Conservation (phyloP, 306 rosid genomes). For the Fragaria iinumae region DNA sequence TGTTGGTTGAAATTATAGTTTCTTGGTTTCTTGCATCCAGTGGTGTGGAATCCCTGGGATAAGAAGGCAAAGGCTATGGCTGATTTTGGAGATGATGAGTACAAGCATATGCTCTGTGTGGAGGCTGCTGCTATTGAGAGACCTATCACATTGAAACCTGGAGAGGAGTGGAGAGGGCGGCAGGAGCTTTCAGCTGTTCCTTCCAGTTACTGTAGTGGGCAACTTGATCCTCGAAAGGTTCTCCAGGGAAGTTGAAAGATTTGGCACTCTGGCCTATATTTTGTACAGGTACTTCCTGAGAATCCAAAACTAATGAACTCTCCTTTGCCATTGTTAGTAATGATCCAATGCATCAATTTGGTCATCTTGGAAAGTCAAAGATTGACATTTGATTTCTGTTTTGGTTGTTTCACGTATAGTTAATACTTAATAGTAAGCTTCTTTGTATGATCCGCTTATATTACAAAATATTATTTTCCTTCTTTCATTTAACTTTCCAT, state of each 20-base stretch:
- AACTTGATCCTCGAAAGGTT: constrained; percentile 88
- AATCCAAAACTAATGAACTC: constrained; percentile 7
- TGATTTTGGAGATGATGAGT: constrained; percentile 98
- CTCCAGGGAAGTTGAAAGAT: constrained; percentile 61
- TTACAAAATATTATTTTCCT: background rate
- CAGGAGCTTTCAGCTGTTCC: constrained; percentile 94
- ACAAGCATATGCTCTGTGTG: constrained; percentile 90
- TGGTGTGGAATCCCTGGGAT: constrained; percentile 99
- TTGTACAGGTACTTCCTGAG: constrained; percentile 60
- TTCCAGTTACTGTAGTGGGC: constrained; percentile 97
- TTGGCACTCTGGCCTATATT: constrained; percentile 43
- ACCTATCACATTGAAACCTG: constrained; percentile 84
- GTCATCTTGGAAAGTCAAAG: background rate
- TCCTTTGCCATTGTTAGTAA: background rate
- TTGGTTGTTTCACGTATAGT: background rate
- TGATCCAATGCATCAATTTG: constrained; percentile 1
- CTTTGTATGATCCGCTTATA: background rate
- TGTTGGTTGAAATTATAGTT: constrained; percentile 1
- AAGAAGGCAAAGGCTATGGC: constrained; percentile 93
- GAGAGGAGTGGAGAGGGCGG: constrained; percentile 98
- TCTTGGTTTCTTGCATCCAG: constrained; percentile 37
- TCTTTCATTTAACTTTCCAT: background rate
- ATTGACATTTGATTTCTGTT: background rate
- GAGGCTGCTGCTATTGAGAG: constrained; percentile 89
- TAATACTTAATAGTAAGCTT: background rate